Base-by-base conservation (phyloP, 2,329 filamentous ascomycete genomes). In the Chaetomiaceae sp. region DNA sequence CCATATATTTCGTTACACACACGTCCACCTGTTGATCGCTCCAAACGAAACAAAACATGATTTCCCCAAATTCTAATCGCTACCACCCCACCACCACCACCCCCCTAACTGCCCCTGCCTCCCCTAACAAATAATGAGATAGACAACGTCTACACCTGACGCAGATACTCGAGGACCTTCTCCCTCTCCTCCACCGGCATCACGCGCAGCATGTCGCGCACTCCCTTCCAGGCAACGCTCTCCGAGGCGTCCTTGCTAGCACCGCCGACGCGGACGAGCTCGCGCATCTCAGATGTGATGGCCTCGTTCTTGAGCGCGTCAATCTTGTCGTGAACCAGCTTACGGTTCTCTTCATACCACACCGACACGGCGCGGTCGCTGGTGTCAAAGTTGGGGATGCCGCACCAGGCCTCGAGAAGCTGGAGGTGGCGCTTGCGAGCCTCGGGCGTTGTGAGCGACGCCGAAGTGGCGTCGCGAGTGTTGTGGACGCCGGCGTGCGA, bases 261-360 rank as follows among this genome's bases (percentile, higher is more conserved):
- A 63, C 89, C 84, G 74, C 86, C 88, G 50, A 78, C 74, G 53
- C 83, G 77, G 41, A 93, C 78, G 20, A 75, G 74, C 72, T 89
- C 86, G 63, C 86, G 77, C 70, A 93, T 89, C 73, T 91, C 85
- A 2, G 56, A 48, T 3, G 60, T 58, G 30, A 68, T 59, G 1
- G 80, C 75, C 48, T 93, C 86, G 5, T 80, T 78, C 79, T 89
- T 93, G 64, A 97, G 76, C 12, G 76, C 72, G 68, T 96, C 90
- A 23, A 97, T 82, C 81, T 93, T 95, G 56, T 86, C 81, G 56
- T 86, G 79, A 44, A 99, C 83, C 35, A 75, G 73, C 76, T 92
- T 89, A 66, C 89, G 79, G 74, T 97, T 93, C 73, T 92, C 85
- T 77, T 99, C 93, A 67, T 96, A 97, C 93, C 93, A 99, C 62